phyloP scores from a whole-genome alignment of 805 yeast species.

The Saccharomycopsis lassenensis region DNA sequence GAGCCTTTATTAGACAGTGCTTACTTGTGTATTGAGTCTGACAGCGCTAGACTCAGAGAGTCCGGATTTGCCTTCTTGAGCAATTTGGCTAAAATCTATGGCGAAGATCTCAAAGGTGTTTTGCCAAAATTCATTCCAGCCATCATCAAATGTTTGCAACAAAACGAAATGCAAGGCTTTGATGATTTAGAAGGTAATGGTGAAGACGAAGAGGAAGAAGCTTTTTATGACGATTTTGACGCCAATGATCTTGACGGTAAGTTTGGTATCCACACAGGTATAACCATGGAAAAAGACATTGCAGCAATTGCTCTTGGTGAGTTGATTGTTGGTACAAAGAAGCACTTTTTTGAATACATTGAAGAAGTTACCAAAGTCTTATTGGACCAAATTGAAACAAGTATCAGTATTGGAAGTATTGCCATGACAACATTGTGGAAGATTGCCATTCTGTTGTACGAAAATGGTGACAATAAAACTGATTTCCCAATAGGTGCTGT shows the following conservation, averaged over 20 bases:
- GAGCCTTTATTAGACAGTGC: conserved; percentile 85
- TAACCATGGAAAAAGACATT: conserved; percentile 90
- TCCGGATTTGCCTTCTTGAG: conserved; percentile 90
- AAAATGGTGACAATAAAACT: conserved; percentile 26
- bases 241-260: conserved; percentile 60
- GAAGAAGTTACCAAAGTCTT: conserved; percentile 56
- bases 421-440: conserved; percentile 79
- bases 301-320: conserved; percentile 88
- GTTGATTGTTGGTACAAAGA: conserved; percentile 78
- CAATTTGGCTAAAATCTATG: conserved; percentile 90
- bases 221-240: conserved; percentile 44
- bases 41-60: conserved; percentile 81
- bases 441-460: conserved; percentile 59
- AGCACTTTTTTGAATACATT: conserved; percentile 65
- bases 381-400: conserved; percentile 65
- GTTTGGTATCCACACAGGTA: conserved; percentile 84
- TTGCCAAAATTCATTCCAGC: conserved; percentile 75
- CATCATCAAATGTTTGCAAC: conserved; percentile 71
- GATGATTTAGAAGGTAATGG: conserved; percentile 35
- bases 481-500: conserved; percentile 54
- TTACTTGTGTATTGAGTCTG: conserved; percentile 63
- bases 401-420: conserved; percentile 85
- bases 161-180: conserved; percentile 67
- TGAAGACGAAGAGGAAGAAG: conserved; percentile 38
- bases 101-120: conserved; percentile 79